Evolutionary conservation across 1,139 yeast genomes (phyloP), one percentile per base, ranked within the genome.

Genomic region (Saccharomyces hybrid): DNA sequence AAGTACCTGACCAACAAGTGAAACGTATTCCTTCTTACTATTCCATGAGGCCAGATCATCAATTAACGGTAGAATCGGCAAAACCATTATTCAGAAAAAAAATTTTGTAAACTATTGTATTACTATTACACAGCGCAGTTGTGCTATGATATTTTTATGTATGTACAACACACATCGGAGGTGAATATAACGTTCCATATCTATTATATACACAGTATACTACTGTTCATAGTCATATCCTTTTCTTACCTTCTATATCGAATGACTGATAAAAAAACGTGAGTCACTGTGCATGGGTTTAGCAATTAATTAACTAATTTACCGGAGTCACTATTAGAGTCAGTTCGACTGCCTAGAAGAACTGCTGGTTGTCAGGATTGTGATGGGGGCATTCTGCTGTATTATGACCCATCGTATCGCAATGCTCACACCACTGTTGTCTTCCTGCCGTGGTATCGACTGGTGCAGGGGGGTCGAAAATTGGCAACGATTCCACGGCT

Each of bases 321-420:
- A 38, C 44, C 44, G 7, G 44, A 38, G 44, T 38, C 44, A 38
- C 44, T 38, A 38, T 38, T 38, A 38, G 44, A 38, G 44, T 38
- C 44, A 38, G 44, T 38, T 9, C 25, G n/a, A 9, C 25, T 5
- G 26, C 44, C 5, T 51, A 28, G 49, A 46, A 29, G 55, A 41
- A 25, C 44, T 38, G 44, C n/a, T 38, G 44, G 44, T 19, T 16
- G 25, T 38, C 44, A 38, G 44, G 44, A 11, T 38, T 23, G 9
- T 16, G 44, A 65, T 80, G 88, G 0, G 97, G 97, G 72, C 98
- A 91, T 55, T 88, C 88, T 48, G 84, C 75, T 60, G 95, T 85
- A 55, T 83, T 86, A 66, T 91, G 98, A 0, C 98, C 98, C 52
- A 82, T 84, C 54, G 89, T 75, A 70, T 91, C 98, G 72, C 98